A percentile compares a stretch with the other conserved stretches of the same genome.
Evolutionary conservation across 2,329 filamentous ascomycete species (phyloP).

Genomic region (Drechmeria coniospora): DNA sequence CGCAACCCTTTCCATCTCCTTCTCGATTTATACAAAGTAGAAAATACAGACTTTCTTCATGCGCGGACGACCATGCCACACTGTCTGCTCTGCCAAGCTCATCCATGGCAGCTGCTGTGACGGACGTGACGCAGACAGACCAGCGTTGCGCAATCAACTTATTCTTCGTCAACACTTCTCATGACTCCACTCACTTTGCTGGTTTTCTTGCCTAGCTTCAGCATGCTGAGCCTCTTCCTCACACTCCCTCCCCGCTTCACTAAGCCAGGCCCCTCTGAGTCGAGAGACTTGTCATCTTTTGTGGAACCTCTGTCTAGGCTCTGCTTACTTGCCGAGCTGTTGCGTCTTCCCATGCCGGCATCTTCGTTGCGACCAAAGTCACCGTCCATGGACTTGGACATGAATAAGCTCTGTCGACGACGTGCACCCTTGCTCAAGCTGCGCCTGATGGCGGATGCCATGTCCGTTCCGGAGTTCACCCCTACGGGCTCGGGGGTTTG

Average conservation of each 20-base stretch:
- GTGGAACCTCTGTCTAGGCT: constrained; percentile 14
- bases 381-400: constrained; percentile 19
- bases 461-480: constrained; percentile 15
- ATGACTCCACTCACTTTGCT: constrained; percentile 38
- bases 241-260: constrained; percentile 48
- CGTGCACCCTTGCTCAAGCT: constrained; percentile 14
- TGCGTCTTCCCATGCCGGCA: constrained; percentile 5
- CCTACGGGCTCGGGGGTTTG: constrained; percentile 14
- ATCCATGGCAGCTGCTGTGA: too few relatives aligned
- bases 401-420: constrained; percentile 29
- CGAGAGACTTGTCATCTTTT: constrained; percentile 10
- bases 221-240: constrained; percentile 62
- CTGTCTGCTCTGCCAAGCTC: too few relatives aligned
- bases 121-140: too few relatives aligned
- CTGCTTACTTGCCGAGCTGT: constrained; percentile 11
- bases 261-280: constrained; percentile 16
- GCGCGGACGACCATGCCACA: too few relatives aligned
- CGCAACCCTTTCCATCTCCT: too few relatives aligned
- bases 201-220: constrained; percentile 58
- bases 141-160: constrained; percentile 14
- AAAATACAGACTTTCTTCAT: too few relatives aligned
- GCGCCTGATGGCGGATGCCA: constrained; percentile 15
- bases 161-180: constrained; percentile 42
- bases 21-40: too few relatives aligned
- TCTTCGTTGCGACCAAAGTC: constrained; percentile 7